Base-by-base conservation (phyloP, 305 asterid species). In the Fraxinus albicans region DNA sequence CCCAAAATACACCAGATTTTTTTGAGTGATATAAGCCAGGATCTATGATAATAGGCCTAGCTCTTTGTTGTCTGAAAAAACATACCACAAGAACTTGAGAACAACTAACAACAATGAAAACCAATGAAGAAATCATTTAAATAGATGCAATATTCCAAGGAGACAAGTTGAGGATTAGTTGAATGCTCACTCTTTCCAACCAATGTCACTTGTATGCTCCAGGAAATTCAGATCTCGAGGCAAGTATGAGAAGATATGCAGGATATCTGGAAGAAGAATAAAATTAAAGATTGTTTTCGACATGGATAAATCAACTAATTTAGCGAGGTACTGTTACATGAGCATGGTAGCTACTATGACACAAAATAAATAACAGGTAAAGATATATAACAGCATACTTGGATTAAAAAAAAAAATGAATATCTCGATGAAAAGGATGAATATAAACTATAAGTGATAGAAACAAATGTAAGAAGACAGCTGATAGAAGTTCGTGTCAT, bases 1-100 rank as follows among this genome's bases (percentile, higher is more conserved):
- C 99, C 98, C 97, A 96, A 85, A 95, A 96, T 23, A 95, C 98
- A 69, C 98, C 94, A 35, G 96, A 95, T 93, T 87, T 95, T 89
- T 89, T 92, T 13, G 92, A 82, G 89, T 96, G 98, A 86, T 96
- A 96, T 58, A 95, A 85, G 84, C 97, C 98, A 60, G 98, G 97
- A 88, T 96, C 98, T 80, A 96, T 89, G 33, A 95, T 90, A 74
- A 96, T 91, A 85, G 98, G 98, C 86, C 93, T 88, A 6, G 89
- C 97, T 80, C 97, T 92, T 55, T 94, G 97, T 50, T 92, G 89
- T 85, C 98, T 96, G 92, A 89, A 81, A 83, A 72, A 44, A 81
- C 82, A 86, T 70, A n/a, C 9, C 27, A 74, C 33, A 50, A 29
- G 80, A 73, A 23, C 13, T 25, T 47, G 2, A 85, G 73, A 82